Percentiles rank a stretch among this genome's conserved stretches.
phyloP scores from a whole-genome alignment of 2,329 filamentous ascomycete genomes.

The Cercospora sp. region DNA sequence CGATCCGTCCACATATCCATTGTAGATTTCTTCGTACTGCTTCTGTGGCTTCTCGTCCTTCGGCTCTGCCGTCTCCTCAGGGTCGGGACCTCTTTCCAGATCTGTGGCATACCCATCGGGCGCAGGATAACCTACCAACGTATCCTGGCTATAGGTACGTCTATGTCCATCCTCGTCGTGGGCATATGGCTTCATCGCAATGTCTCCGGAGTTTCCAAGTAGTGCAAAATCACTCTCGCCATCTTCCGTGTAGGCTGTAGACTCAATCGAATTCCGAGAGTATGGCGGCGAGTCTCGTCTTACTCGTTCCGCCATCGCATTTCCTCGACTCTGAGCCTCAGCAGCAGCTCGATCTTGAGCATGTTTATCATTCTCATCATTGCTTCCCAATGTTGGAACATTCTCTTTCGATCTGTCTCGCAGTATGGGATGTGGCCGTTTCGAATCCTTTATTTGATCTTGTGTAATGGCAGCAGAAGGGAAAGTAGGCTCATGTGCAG shows the following conservation, averaged over 20 bases:
- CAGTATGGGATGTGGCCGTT: conserved; percentile 13
- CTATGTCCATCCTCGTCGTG: not conserved
- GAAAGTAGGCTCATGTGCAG: conserved; percentile 1
- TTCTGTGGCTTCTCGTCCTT: conserved; percentile 7
- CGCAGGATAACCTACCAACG: conserved; percentile 1
- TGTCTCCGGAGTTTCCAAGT: conserved; percentile 8
- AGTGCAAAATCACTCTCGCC: conserved; percentile 16
- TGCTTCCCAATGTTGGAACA: not conserved
- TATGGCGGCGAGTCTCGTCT: conserved; percentile 10
- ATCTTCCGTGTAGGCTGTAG: conserved; percentile 2
- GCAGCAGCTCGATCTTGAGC: conserved; percentile 6
- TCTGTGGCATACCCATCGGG: not conserved
- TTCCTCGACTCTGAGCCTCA: conserved; percentile 15
- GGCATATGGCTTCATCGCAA: conserved; percentile 8
- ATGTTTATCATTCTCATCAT: not conserved
- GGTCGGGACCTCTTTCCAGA: not conserved
- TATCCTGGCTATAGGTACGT: not conserved
- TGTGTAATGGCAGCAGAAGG: conserved; percentile 16
- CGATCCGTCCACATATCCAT: conserved; percentile 17
- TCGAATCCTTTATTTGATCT: conserved; percentile 9
- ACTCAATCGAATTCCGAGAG: conserved; percentile 19
- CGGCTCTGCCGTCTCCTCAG: not conserved
- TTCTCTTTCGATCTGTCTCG: conserved; percentile 12
- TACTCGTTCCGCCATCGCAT: conserved; percentile 17
- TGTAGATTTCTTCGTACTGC: conserved; percentile 17